Conservation (phyloP, 805 yeast genomes). For the Komagataella ulmi region DNA sequence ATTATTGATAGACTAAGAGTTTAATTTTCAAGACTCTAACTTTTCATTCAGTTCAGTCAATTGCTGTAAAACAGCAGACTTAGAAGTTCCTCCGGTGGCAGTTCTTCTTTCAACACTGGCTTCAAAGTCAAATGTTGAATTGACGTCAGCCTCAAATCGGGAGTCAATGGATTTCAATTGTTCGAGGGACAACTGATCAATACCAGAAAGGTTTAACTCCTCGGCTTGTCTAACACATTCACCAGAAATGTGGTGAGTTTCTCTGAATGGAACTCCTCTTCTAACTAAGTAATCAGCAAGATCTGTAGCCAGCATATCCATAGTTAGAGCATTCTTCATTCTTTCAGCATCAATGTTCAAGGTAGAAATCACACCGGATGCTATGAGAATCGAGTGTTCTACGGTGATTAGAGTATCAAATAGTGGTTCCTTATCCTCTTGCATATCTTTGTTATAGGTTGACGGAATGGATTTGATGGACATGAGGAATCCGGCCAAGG, state of each 20-base stretch:
- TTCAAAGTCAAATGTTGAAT: slow-evolving; percentile 82
- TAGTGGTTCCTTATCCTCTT: slow-evolving; percentile 98
- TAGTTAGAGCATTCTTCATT: slow-evolving; percentile 83
- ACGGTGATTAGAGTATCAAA: slow-evolving; percentile 85
- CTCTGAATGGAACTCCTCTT: slow-evolving; percentile 98
- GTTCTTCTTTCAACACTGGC: slow-evolving; percentile 91
- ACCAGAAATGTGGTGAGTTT: slow-evolving; percentile 97
- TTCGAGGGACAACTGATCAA: slow-evolving; percentile 66
- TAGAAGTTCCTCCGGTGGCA: slow-evolving; percentile 96
- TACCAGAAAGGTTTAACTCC: slow-evolving; percentile 61
- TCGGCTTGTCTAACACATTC: slow-evolving; percentile 93
- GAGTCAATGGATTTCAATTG: slow-evolving; percentile 72
- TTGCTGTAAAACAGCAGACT: slow-evolving; percentile 74
- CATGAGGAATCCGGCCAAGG: slow-evolving; percentile 92
- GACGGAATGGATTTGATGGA: slow-evolving; percentile 95
- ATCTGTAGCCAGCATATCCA: slow-evolving; percentile 99
- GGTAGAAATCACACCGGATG: slow-evolving; percentile 94
- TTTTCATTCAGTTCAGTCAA: slow-evolving; percentile 22
- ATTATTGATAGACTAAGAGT: too few species aligned
- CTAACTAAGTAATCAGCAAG: slow-evolving; percentile 95
- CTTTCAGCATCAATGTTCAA: slow-evolving; percentile 54
- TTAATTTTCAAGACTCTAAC: not conserved
- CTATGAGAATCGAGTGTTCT: slow-evolving; percentile 85
- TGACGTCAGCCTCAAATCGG: slow-evolving; percentile 73
- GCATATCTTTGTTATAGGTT: slow-evolving; percentile 95